These are phyloP conservation scores for Alternaria angustiovoidea DNA, from an alignment of 2,329 filamentous ascomycete species.

Conservation along the genomic window DNA sequence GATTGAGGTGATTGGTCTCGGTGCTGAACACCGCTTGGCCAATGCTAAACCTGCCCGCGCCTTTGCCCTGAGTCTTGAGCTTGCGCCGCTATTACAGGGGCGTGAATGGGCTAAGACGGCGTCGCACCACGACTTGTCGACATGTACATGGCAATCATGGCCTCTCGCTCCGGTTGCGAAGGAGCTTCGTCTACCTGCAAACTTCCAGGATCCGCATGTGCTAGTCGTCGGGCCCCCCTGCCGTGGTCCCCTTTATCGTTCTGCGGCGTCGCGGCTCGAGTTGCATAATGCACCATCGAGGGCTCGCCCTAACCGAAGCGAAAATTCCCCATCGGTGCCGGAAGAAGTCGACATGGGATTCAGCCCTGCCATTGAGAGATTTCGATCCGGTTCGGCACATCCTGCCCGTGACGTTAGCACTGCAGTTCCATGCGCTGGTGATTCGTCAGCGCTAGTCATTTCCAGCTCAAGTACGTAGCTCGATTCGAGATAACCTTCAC, in stretches of 20 bases:
- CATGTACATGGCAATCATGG: neutral
- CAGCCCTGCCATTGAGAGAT: too few relatives aligned
- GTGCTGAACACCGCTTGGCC: constrained; percentile 1
- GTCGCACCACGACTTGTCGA: too few relatives aligned
- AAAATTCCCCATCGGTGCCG: too few relatives aligned
- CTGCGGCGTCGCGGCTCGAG: neutral
- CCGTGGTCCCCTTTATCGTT: neutral
- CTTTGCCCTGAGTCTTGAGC: neutral
- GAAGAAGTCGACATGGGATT: too few relatives aligned
- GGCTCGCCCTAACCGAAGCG: neutral
- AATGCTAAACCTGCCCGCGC: neutral
- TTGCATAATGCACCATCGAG: neutral
- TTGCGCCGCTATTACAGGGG: neutral
- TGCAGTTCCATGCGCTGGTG: too few relatives aligned
- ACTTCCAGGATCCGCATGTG: neutral
- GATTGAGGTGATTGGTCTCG: constrained; percentile 11
- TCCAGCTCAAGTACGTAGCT: too few relatives aligned
- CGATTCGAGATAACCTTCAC: too few relatives aligned
- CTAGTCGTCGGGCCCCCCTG: neutral
- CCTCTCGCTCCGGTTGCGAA: neutral
- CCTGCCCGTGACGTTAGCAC: too few relatives aligned
- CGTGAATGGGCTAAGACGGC: too few relatives aligned
- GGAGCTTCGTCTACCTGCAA: neutral
- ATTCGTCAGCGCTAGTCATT: too few relatives aligned
- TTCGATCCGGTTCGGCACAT: too few relatives aligned